A percentile compares a stretch with the other conserved stretches of the same genome.
phyloP scores from a whole-genome alignment of 345 rosid species.

The Acer yangbiense region DNA sequence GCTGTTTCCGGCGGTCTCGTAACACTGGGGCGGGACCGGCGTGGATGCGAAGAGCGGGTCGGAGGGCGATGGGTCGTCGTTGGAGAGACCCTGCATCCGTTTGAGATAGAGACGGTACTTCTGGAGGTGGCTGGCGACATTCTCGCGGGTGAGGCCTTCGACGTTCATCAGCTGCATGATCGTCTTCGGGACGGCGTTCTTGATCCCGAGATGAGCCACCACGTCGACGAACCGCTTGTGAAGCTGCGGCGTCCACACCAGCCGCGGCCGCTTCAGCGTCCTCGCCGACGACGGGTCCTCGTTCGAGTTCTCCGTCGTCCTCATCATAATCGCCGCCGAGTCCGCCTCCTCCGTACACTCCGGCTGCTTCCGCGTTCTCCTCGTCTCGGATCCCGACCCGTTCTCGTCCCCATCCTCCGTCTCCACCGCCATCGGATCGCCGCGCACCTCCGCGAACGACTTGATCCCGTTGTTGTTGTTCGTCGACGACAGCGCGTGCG shows the following conservation, averaged over 20 bases:
- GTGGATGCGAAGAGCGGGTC: slow-evolving; percentile 84
- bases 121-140: slow-evolving; percentile 94
- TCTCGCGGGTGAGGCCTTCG: slow-evolving; percentile 89
- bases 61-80: slow-evolving; percentile 61
- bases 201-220: slow-evolving; percentile 80
- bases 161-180: slow-evolving; percentile 99
- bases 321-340: slow-evolving; percentile 38
- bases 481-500: slow-evolving; percentile 37
- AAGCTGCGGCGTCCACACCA: slow-evolving; percentile 98
- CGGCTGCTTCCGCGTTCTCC: slow-evolving; percentile 55
- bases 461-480: slow-evolving; percentile 41
- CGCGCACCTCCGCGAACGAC: slow-evolving; percentile 27
- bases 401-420: slow-evolving; percentile 49
- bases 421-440: slow-evolving; percentile 42
- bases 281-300: slow-evolving; percentile 70
- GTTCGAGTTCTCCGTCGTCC: slow-evolving; percentile 39
- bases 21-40: slow-evolving; percentile 70
- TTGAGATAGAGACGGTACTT: slow-evolving; percentile 88
- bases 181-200: slow-evolving; percentile 96
- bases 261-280: slow-evolving; percentile 70
- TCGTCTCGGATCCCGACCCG: slow-evolving; percentile 60
- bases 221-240: slow-evolving; percentile 98
- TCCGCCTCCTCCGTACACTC: slow-evolving; percentile 77
- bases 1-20: slow-evolving; percentile 33
- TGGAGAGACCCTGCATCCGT: slow-evolving; percentile 80